These are phyloP conservation scores for Bertia moriformis DNA, from an alignment of 2,329 filamentous ascomycete species.

Conservation along the genomic window DNA sequence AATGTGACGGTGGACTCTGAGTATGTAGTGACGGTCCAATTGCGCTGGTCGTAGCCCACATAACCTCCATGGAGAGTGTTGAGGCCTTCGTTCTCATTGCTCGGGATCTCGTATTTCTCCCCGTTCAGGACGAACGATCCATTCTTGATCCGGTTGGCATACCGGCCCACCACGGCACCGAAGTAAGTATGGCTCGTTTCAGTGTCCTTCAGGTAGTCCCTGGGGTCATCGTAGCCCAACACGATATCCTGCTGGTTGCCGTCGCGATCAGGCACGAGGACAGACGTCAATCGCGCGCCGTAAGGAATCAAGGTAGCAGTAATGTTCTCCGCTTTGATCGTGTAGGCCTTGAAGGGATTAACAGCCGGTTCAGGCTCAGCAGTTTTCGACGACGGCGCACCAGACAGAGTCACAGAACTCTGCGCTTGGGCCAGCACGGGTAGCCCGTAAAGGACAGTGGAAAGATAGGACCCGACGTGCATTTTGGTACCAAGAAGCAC, in stretches of 20 bases:
- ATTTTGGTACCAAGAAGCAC: constrained; percentile 15
- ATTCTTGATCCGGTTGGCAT: constrained; percentile 40
- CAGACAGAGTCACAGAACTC: constrained; percentile 4
- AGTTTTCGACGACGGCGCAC: constrained; percentile 3
- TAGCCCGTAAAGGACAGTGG: constrained; percentile 15
- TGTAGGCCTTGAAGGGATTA: constrained; percentile 23
- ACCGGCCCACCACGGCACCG: constrained; percentile 30
- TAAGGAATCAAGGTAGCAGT: constrained; percentile 30
- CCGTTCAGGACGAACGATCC: constrained; percentile 35
- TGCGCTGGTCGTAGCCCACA: constrained; percentile 28
- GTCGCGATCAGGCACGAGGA: constrained; percentile 31
- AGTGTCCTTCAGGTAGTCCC: constrained; percentile 24
- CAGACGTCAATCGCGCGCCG: constrained; percentile 26
- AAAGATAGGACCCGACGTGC: constrained; percentile 16
- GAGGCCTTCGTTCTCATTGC: constrained; percentile 31
- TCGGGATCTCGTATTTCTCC: constrained; percentile 26
- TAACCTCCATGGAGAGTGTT: constrained; percentile 35
- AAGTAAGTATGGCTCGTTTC: constrained; percentile 29
- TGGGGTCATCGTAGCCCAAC: constrained; percentile 30
- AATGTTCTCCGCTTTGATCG: constrained; percentile 27
- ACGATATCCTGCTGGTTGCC: constrained; percentile 30
- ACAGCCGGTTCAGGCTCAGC: constrained; percentile 1
- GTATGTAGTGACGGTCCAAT: constrained; percentile 29
- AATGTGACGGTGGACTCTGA: constrained; percentile 26
- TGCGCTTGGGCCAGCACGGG: constrained; percentile 10